Conservation (phyloP, 768 basidiomycete species). For the Fistulinella prunicolor region DNA sequence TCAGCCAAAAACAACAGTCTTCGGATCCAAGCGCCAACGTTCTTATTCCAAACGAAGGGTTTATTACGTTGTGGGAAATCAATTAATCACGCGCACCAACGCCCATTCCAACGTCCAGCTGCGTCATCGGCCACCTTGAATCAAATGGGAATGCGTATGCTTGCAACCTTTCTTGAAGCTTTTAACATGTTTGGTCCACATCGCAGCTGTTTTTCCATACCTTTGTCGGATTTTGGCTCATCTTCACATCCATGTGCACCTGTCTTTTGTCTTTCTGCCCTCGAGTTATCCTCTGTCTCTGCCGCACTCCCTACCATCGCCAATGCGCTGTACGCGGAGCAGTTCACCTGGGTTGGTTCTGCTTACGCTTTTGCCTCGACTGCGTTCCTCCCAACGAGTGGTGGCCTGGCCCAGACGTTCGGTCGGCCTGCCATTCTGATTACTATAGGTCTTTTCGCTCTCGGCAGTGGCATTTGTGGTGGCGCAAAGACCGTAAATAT, state of each 20-base stretch:
- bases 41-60: no score
- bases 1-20: no score
- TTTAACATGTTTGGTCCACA: no score
- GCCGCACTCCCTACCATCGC: conserved; percentile 45
- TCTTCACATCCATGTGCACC: conserved; percentile 29
- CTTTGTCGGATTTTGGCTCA: conserved; percentile 27
- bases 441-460: conserved; percentile 34
- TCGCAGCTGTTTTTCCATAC: no score
- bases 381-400: conserved; percentile 40
- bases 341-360: conserved; percentile 45
- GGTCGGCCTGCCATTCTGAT: conserved; percentile 36
- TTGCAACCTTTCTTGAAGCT: no score
- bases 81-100: no score
- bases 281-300: conserved; percentile 34
- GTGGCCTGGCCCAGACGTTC: conserved; percentile 39
- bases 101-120: no score
- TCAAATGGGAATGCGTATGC: no score
- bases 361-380: conserved; percentile 43
- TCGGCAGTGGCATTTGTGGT: conserved; percentile 43
- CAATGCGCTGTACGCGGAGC: conserved; percentile 32
- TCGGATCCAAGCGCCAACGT: no score
- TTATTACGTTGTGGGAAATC: no score
- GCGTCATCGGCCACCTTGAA: no score
- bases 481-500: conserved; percentile 39
- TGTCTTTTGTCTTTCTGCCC: conserved; percentile 31